phyloP scores from a whole-genome alignment of 106 monocot species.

The Posidonia australis region DNA sequence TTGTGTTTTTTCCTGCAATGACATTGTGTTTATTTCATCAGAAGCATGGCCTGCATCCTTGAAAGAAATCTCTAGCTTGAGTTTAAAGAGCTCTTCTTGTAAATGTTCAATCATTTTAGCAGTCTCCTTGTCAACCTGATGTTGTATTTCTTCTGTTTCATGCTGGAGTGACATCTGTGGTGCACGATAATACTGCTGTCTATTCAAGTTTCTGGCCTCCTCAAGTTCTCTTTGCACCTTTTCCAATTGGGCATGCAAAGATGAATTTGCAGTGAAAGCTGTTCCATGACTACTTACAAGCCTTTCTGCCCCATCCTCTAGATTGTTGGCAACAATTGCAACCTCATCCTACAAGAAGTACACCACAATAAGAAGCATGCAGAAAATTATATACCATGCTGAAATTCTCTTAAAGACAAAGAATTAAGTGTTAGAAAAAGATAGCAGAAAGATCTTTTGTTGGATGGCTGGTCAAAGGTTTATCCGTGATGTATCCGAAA shows the following conservation, averaged over 20 bases:
- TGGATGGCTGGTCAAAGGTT: no score
- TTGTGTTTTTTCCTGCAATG: slow-evolving; percentile 18
- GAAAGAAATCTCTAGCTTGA: slow-evolving; percentile 11
- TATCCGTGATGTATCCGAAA: no score
- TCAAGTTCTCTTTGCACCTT: slow-evolving; percentile 11
- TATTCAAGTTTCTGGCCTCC: slow-evolving; percentile 12
- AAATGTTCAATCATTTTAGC: slow-evolving; percentile 12
- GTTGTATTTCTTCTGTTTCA: slow-evolving; percentile 9
- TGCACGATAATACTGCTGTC: not conserved
- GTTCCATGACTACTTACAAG: not conserved
- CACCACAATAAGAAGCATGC: not conserved
- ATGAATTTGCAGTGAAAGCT: not conserved
- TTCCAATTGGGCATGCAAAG: slow-evolving; percentile 11
- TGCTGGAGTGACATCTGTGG: not conserved
- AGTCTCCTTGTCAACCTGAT: slow-evolving; percentile 13
- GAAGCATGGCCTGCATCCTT: slow-evolving; percentile 7
- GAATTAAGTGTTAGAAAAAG: no score
- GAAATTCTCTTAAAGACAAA: no score
- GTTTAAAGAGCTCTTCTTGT: slow-evolving; percentile 9
- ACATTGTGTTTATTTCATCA: not conserved
- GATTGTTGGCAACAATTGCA: not conserved
- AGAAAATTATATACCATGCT: not conserved
- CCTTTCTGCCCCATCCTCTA: not conserved
- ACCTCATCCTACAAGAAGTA: slow-evolving; percentile 13
- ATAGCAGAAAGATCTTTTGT: no score